Conservation (phyloP, 2,329 filamentous ascomycete genomes). For the Trichoderma hamatum region DNA sequence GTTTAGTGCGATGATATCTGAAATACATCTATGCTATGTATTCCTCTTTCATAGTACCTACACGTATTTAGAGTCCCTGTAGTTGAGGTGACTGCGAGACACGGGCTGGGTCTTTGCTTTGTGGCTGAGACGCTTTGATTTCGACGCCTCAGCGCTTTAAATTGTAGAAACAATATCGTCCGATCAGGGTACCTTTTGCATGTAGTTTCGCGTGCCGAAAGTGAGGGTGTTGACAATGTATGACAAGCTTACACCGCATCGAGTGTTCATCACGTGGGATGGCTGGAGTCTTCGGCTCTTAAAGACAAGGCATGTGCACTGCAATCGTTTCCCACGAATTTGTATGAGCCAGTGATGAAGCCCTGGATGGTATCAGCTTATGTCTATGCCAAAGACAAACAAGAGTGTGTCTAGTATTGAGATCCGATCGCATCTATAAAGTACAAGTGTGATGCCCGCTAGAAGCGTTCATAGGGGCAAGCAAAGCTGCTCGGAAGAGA, state of each 20-base stretch:
- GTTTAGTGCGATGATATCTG: constrained; percentile 42
- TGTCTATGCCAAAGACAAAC: not conserved
- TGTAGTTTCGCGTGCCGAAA: not conserved
- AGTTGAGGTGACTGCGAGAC: too few species aligned
- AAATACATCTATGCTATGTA: not conserved
- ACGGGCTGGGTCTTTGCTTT: too few species aligned
- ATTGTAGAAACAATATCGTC: too few species aligned
- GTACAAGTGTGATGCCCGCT: too few species aligned
- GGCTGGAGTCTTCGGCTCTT: not conserved
- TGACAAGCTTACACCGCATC: constrained; percentile 17
- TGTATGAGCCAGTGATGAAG: not conserved
- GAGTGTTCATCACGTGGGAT: constrained; percentile 18
- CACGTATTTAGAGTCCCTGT: too few species aligned
- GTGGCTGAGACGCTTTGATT: too few species aligned
- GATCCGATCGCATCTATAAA: not conserved
- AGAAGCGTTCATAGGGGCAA: too few species aligned
- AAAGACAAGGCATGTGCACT: not conserved
- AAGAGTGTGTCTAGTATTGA: not conserved
- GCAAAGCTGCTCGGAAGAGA: too few species aligned
- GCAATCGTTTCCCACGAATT: not conserved
- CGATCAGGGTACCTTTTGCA: not conserved
- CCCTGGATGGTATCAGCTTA: not conserved
- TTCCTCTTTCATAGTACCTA: not conserved
- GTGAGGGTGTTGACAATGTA: not conserved
- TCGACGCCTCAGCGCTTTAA: too few species aligned